Evolutionary conservation across 257 asterid genomes (phyloP).

Genomic region (Haberlea rhodopensis): DNA sequence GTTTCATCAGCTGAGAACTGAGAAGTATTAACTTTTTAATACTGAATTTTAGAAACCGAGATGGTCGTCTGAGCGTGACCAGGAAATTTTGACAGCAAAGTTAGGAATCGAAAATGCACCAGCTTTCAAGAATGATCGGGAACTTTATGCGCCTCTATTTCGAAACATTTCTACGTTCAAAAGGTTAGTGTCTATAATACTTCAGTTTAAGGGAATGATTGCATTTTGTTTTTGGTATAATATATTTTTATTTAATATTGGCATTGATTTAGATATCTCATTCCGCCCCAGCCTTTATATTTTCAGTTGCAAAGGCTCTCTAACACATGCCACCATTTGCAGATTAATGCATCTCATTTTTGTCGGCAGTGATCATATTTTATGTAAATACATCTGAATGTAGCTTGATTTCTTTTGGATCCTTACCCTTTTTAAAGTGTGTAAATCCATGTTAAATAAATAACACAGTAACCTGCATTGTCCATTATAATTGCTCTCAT

Average conservation of each 20-base stretch:
- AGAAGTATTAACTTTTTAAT: slow-evolving; percentile 4
- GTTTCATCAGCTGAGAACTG: slow-evolving; percentile 6
- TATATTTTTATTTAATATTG: slow-evolving; percentile 1
- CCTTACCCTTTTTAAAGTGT: background rate
- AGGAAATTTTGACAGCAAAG: slow-evolving; percentile 61
- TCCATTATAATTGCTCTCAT: background rate
- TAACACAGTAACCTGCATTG: background rate
- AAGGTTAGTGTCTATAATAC: slow-evolving; percentile 46
- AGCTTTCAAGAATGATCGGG: slow-evolving; percentile 43
- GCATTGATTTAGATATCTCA: background rate
- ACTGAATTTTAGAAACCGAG: slow-evolving; percentile 71
- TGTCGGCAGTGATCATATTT: background rate
- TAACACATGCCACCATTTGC: too few species aligned
- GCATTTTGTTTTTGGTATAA: background rate
- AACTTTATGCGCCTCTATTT: slow-evolving; percentile 65
- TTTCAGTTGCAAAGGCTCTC: background rate
- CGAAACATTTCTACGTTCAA: slow-evolving; percentile 75
- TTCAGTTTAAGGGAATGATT: slow-evolving; percentile 11
- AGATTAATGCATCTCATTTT: too few species aligned
- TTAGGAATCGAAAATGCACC: slow-evolving; percentile 63
- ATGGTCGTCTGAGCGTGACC: slow-evolving; percentile 82
- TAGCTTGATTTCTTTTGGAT: background rate
- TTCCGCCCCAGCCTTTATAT: background rate
- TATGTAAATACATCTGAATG: background rate
- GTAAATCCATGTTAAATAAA: background rate